Evolutionary conservation across 306 rosid genomes (phyloP), one percentile per base, ranked within the genome.

Genomic region (Cucurbita pepo): DNA sequence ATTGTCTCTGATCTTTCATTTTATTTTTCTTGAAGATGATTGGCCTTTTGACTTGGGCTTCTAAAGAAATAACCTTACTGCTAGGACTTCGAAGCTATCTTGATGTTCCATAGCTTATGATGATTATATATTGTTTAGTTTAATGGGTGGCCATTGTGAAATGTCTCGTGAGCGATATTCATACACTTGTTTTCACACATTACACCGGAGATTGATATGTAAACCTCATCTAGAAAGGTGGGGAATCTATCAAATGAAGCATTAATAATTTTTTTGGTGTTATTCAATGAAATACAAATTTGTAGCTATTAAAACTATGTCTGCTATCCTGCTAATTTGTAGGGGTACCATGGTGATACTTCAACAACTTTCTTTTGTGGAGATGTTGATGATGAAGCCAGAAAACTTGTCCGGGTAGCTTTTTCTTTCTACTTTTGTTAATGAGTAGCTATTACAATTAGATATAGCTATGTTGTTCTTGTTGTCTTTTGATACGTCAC

Each of bases 311-410:
- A 43, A 43, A 65, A 65, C 48, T 43, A 65, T 41, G 18, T 18
- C 3, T 18, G 53, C 16, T 64, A 40, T 64, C 8, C 8, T 65
- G 37, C 5, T 82, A 82, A 59, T 59, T 78, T 79, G 64, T 77
- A 94, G 99, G 97, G 96, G 36, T 85, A 84, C 80, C 99, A 94
- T 51, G 97, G 99, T 59, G 97, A 94, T 76, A 91, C 97, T 45
- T 89, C 96, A 36, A 83, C 86, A 71, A 91, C 97, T 75, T 94
- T 85, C 86, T 86, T 90, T 80, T 91, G 97, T 58, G 97, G 98
- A 72, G 83, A 91, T 75, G 97, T 86, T 75, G 90, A 74, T 78
- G 95, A 89, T 56, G 83, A 72, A 73, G 87, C 85, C 50, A 88
- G 76, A 84, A 86, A 86, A 57, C 85, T 94, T 53, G 95, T 91